These are phyloP conservation scores for Fraxinus platypoda DNA, from an alignment of 305 asterid species.

Conservation along the genomic window DNA sequence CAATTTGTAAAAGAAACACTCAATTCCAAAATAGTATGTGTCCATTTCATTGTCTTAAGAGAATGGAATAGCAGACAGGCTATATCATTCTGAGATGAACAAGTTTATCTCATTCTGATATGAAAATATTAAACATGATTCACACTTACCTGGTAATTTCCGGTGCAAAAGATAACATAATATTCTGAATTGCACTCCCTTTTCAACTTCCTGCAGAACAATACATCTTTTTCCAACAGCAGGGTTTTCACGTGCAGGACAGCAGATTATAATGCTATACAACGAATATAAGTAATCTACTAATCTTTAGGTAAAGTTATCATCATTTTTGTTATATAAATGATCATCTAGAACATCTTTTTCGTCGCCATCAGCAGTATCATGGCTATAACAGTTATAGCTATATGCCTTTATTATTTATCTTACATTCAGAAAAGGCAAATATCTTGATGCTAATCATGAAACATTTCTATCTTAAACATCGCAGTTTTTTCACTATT, in stretches of 20 bases:
- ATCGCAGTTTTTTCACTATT: neutral
- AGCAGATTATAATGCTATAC: neutral
- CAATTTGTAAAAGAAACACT: constrained; percentile 15
- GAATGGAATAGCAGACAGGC: neutral
- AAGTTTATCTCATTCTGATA: neutral
- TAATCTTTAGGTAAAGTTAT: neutral
- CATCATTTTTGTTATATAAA: neutral
- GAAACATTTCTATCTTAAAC: neutral
- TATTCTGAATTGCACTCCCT: neutral
- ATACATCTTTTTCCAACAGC: neutral
- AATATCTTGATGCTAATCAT: neutral
- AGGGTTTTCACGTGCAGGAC: neutral
- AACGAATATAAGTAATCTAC: neutral
- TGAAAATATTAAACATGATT: neutral
- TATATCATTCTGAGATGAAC: neutral
- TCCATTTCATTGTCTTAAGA: neutral
- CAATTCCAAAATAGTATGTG: neutral
- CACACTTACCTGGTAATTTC: neutral
- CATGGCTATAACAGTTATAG: neutral
- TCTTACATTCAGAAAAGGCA: neutral
- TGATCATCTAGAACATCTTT: neutral
- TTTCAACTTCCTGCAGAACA: neutral
- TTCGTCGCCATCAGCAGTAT: neutral
- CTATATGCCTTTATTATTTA: neutral
- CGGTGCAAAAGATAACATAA: neutral